A percentile compares a stretch with the other conserved stretches of the same genome.
phyloP scores from a whole-genome alignment of 2,329 filamentous ascomycete genomes.

The Penicillium sp. region DNA sequence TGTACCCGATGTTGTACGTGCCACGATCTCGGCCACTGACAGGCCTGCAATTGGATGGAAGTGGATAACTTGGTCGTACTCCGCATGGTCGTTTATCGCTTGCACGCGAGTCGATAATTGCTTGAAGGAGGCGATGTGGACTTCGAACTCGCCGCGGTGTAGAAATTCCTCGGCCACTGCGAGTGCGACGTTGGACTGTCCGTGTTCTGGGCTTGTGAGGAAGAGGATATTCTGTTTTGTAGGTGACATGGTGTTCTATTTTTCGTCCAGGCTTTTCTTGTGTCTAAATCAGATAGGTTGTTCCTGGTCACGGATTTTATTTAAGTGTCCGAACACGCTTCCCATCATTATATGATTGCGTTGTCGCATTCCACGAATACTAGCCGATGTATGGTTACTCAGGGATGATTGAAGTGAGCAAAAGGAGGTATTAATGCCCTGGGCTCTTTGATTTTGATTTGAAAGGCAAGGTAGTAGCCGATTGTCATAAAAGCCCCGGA shows the following conservation, averaged over 20 bases:
- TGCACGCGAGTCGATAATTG: conserved; percentile 34
- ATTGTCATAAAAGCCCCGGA: not conserved
- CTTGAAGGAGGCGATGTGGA: conserved; percentile 47
- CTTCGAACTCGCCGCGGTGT: conserved; percentile 33
- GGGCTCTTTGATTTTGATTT: not conserved
- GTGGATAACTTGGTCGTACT: conserved; percentile 3
- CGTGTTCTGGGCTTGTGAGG: conserved; percentile 46
- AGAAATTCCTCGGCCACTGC: conserved; percentile 44
- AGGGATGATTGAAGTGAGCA: not conserved
- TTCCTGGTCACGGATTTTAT: not conserved
- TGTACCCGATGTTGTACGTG: conserved; percentile 25
- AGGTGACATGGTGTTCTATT: conserved; percentile 11
- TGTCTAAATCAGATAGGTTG: not conserved
- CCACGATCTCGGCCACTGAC: conserved; percentile 33
- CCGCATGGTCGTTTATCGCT: conserved; percentile 20
- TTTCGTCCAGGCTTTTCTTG: not conserved
- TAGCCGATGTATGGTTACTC: conserved; percentile 10
- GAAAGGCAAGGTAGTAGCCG: not conserved
- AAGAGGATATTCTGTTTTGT: conserved; percentile 35
- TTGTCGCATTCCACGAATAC: conserved; percentile 1
- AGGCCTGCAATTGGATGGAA: conserved; percentile 37
- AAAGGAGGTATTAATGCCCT: not conserved
- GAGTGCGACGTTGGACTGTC: conserved; percentile 48
- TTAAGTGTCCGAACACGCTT: not conserved
- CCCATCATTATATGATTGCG: not conserved